Evolutionary conservation across 257 asterid genomes (phyloP), one percentile per base, ranked within the genome.

Genomic region (Ocimum tenuiflorum): DNA sequence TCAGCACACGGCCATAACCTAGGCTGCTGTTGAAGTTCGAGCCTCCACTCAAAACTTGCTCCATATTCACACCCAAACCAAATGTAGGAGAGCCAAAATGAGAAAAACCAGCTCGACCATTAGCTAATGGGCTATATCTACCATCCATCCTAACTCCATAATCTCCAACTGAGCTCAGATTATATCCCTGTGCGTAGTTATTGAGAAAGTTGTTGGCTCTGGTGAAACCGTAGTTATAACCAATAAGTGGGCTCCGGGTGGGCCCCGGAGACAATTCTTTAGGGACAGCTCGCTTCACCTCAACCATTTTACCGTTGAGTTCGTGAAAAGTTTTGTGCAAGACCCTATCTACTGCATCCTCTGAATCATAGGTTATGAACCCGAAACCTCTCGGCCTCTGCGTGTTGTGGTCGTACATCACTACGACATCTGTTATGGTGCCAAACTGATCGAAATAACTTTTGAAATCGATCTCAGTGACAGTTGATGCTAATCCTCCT

Each of bases 331-430:
- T 88, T 73, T 85, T 88, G 71, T 78, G 87, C 75, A 85, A 69
- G 31, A 80, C 96, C 74, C 80, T 74, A 55, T 88, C 94, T 57
- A 88, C 96, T 46, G 96, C 86, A 24, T 88, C 94, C 81, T 88
- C 96, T 0, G 91, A 77, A 72, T 88, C 96, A 65, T 77, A 88
- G 0, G 94, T 85, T 61, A 88, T 85, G 47, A 88, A 88, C 18
- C 95, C 95, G 43, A 86, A 88, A 63, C 96, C 95, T 55, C 95
- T 76, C 24, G 96, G 95, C 68, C 95, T 77, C 73, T 89, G 92
- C 36, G 96, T 89, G 79, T 80, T 83, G 80, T 86, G 96, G 80
- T 89, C 95, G 41, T 86, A 85, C 95, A 86, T 89, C 75, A 89
- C 94, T 20, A 87, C 94, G n/a, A 86, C 91, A 68, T 87, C 91